Conservation (phyloP, 345 rosid species). For the Alliaria petiolata region DNA sequence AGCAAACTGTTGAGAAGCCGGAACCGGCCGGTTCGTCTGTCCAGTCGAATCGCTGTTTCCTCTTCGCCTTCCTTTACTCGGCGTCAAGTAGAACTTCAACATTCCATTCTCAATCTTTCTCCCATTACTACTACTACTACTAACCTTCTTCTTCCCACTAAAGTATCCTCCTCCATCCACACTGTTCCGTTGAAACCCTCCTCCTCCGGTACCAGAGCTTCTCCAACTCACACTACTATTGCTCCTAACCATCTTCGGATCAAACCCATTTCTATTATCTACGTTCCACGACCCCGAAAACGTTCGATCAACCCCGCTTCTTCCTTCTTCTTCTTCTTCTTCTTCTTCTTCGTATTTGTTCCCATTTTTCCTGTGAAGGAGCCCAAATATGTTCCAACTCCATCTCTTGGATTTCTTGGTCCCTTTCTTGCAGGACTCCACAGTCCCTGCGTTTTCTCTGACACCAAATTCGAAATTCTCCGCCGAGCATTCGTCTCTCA, state of each 20-base stretch:
- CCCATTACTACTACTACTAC: slow-evolving; percentile 39
- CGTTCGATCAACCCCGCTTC: slow-evolving; percentile 65
- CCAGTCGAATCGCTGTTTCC: slow-evolving; percentile 39
- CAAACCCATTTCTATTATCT: slow-evolving; percentile 52
- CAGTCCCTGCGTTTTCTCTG: slow-evolving; percentile 40
- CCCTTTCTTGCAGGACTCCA: slow-evolving; percentile 47
- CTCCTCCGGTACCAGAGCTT: slow-evolving; percentile 50
- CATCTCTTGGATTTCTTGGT: slow-evolving; percentile 68
- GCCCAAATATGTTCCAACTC: slow-evolving; percentile 88
- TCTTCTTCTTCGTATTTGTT: slow-evolving; percentile 58
- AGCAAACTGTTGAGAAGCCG: slow-evolving; percentile 64
- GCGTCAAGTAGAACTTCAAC: slow-evolving; percentile 75
- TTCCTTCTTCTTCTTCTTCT: slow-evolving; percentile 42
- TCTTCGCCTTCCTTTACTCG: slow-evolving; percentile 65
- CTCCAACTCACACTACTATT: slow-evolving; percentile 98
- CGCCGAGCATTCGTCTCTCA: slow-evolving; percentile 63
- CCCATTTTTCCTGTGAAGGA: slow-evolving; percentile 61
- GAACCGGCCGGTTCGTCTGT: slow-evolving; percentile 41
- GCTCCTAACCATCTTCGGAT: slow-evolving; percentile 77
- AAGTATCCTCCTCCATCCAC: slow-evolving; percentile 57
- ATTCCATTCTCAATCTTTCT: slow-evolving; percentile 76
- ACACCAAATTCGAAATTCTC: slow-evolving; percentile 67
- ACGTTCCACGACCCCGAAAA: slow-evolving; percentile 88
- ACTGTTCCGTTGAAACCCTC: slow-evolving; percentile 38
- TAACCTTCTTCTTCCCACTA: slow-evolving; percentile 52